phyloP scores from a whole-genome alignment of 1,284 basidiomycete genomes.

The Porodaedalea pini region DNA sequence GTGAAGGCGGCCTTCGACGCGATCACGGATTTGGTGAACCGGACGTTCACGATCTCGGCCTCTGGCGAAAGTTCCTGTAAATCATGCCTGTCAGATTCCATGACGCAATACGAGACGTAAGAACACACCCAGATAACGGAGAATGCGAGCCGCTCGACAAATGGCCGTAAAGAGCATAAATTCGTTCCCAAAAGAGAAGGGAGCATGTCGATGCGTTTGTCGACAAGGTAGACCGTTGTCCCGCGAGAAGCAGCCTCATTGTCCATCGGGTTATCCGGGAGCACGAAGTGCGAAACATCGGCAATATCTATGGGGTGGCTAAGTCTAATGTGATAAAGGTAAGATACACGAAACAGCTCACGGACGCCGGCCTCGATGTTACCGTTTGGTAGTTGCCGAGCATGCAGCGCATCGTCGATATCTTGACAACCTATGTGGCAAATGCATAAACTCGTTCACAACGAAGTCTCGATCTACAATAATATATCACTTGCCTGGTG shows the following conservation, averaged over 20 bases:
- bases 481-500: constrained; percentile 59
- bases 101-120: constrained; percentile 10
- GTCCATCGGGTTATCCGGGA: constrained; percentile 94
- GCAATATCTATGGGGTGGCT: constrained; percentile 74
- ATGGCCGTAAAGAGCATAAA: constrained; percentile 88
- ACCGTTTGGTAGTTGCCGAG: constrained; percentile 83
- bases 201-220: constrained; percentile 99
- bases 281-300: constrained; percentile 97
- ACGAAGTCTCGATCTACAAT: constrained; percentile 1
- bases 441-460: neutral
- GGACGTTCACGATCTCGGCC: constrained; percentile 86
- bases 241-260: constrained; percentile 92
- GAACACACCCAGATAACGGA: constrained; percentile 91
- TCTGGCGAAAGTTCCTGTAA: constrained; percentile 78
- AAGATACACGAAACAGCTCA: constrained; percentile 46
- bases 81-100: constrained; percentile 3
- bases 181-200: constrained; percentile 94
- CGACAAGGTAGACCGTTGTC: constrained; percentile 97
- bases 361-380: constrained; percentile 98
- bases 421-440: constrained; percentile 82
- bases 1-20: constrained; percentile 97
- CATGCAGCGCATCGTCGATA: constrained; percentile 99
- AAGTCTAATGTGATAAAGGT: neutral
- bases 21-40: constrained; percentile 96
- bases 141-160: constrained; percentile 94